Evolutionary conservation across 208 protist species (phyloP).

Genomic region (Trypanosoma mega): DNA sequence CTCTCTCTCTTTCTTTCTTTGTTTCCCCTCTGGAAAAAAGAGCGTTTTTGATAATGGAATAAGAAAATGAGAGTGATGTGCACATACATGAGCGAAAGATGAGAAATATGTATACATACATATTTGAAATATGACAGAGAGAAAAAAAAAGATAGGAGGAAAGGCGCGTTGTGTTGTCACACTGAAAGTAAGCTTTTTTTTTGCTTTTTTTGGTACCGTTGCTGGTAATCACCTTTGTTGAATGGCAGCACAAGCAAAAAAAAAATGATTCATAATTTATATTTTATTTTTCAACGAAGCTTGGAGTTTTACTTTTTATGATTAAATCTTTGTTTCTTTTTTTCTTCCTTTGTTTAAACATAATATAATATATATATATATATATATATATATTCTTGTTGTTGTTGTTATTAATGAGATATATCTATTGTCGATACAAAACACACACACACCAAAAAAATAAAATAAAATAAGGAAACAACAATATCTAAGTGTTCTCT

Average conservation of each 20-base stretch:
- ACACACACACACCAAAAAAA: too few species aligned
- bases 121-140: too few species aligned
- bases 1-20: background rate
- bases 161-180: too few species aligned
- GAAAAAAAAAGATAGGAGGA: background rate
- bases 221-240: background rate
- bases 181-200: background rate
- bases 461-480: too few species aligned
- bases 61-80: too few species aligned
- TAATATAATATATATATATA: slow-evolving; percentile 1
- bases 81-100: too few species aligned
- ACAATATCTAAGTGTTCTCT: too few species aligned
- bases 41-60: too few species aligned
- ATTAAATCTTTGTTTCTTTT: background rate
- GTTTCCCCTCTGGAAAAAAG: background rate
- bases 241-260: background rate
- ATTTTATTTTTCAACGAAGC: background rate
- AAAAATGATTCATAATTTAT: background rate
- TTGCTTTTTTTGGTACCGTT: background rate
- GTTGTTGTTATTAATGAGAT: too few species aligned
- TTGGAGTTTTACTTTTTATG: too few species aligned
- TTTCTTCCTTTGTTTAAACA: slow-evolving; percentile 1
- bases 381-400: background rate
- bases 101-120: too few species aligned
- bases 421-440: too few species aligned